Percentiles rank a stretch among this genome's conserved stretches.
Evolutionary conservation across 1,284 basidiomycete genomes (phyloP).

Genomic region (Ustilago curta): DNA sequence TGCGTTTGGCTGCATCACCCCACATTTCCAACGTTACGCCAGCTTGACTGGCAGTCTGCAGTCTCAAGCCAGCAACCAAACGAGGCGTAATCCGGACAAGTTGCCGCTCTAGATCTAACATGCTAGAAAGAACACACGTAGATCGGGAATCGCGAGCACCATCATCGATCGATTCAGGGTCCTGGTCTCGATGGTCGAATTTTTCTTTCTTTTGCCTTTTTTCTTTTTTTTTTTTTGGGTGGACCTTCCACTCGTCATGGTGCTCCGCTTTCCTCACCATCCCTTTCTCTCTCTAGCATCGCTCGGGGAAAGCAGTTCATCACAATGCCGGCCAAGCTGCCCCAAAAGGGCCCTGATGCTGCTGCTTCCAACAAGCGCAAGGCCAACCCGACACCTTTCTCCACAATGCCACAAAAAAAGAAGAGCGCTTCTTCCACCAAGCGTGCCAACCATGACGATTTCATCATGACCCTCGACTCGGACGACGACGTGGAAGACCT

Average conservation of each 20-base stretch:
- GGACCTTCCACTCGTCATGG: too few relatives aligned
- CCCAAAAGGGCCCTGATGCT: conserved; percentile 17
- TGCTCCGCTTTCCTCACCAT: background rate
- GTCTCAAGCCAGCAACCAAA: too few relatives aligned
- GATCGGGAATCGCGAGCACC: background rate
- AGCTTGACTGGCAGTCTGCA: conserved; percentile 35
- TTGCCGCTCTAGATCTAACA: conserved; percentile 19
- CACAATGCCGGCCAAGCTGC: conserved; percentile 28
- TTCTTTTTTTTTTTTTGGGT: background rate
- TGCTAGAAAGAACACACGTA: background rate
- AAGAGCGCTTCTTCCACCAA: conserved; percentile 10
- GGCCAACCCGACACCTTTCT: conserved; percentile 14
- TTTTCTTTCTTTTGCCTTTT: conserved; percentile 4
- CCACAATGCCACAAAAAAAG: conserved; percentile 27
- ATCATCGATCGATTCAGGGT: conserved; percentile 18
- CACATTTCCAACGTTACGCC: conserved; percentile 33
- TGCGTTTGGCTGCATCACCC: too few relatives aligned
- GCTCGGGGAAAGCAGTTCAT: background rate
- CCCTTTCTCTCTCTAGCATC: background rate
- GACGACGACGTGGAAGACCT: conserved; percentile 59
- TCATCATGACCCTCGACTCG: conserved; percentile 68
- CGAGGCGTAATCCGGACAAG: background rate
- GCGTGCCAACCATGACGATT: conserved; percentile 50
- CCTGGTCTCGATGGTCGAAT: conserved; percentile 5
- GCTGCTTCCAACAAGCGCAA: conserved; percentile 34